Evolutionary conservation across 805 yeast species (phyloP).

Genomic region (Nakazawaea ishiwadae): DNA sequence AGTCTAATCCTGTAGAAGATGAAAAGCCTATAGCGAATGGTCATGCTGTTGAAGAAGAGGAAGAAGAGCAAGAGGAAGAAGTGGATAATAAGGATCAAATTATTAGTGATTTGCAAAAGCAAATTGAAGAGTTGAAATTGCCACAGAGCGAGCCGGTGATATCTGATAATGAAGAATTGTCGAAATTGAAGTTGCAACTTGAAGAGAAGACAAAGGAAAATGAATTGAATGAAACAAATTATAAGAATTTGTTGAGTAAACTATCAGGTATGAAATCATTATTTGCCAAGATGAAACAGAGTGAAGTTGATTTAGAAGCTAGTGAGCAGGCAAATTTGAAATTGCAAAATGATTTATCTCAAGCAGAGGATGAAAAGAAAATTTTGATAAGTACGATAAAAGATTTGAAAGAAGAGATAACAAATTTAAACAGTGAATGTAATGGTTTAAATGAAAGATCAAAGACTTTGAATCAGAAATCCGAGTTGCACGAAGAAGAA

Average conservation of each 20-base stretch:
- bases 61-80: background rate
- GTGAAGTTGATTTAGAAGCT: conserved; percentile 57
- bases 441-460: conserved; percentile 40
- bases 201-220: conserved; percentile 42
- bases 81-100: conserved; percentile 1
- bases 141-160: background rate
- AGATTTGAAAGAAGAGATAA: conserved; percentile 27
- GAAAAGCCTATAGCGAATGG: no score
- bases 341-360: conserved; percentile 19
- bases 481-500: conserved; percentile 30
- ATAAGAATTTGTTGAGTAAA: conserved; percentile 57
- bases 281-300: conserved; percentile 67
- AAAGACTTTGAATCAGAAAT: conserved; percentile 32
- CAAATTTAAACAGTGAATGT: conserved; percentile 48
- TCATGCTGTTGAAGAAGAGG: no score
- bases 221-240: conserved; percentile 52
- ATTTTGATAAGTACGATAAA: conserved; percentile 14
- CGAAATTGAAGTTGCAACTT: conserved; percentile 24
- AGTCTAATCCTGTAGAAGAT: no score
- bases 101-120: background rate
- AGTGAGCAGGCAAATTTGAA: conserved; percentile 37
- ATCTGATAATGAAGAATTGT: conserved; percentile 5
- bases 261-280: conserved; percentile 70
- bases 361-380: conserved; percentile 14
- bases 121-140: conserved; percentile 1